Base-by-base conservation (phyloP, 257 asterid genomes). In the Vinca minor region DNA sequence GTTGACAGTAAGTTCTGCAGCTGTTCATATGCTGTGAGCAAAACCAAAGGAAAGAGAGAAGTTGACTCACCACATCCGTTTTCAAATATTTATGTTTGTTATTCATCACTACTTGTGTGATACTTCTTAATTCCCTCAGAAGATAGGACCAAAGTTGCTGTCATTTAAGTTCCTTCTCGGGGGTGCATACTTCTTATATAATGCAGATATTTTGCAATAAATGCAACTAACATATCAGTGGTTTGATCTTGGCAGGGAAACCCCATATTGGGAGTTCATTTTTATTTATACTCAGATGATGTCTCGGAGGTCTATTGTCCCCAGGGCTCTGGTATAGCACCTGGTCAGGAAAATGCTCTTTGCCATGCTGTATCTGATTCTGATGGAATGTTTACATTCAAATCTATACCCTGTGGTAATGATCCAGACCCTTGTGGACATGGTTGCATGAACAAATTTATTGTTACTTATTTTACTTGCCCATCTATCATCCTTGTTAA, bases 221-320 rank as follows among this genome's bases (percentile, higher is more conserved):
- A 50, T 59, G 18, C 32, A 47, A 12, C 59, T 31, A 59, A 59
- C 52, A 20, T 21, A 41, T 15, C 55, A 41, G 10, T 62, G 38
- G 14, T 32, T 4, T 60, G 25, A 21, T 38, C 63, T 73, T 81
- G 73, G n/a, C n/a, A n/a, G 98, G 98, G 93, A 77, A 92, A 88
- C 76, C 95, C 98, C 69, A 85, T 92, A 71, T 57, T 88, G 85
- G 98, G 98, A 73, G 96, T 92, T 76, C 96, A 88, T 66, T 65
- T 92, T 70, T 92, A 82, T 76, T 85, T 92, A 36, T 87, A 88
- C 77, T 88, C 98, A 4, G 98, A 92, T 71, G 91, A 88, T 79
- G 85, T 83, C 65, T 63, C 55, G 67, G 87, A 85, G 79, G 76
- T 92, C 78, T 81, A 81, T 72, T 92, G 95, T 69, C 95, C 90